Conservation (phyloP, 768 basidiomycete species). For the Holtermanniella nyarrowii region DNA sequence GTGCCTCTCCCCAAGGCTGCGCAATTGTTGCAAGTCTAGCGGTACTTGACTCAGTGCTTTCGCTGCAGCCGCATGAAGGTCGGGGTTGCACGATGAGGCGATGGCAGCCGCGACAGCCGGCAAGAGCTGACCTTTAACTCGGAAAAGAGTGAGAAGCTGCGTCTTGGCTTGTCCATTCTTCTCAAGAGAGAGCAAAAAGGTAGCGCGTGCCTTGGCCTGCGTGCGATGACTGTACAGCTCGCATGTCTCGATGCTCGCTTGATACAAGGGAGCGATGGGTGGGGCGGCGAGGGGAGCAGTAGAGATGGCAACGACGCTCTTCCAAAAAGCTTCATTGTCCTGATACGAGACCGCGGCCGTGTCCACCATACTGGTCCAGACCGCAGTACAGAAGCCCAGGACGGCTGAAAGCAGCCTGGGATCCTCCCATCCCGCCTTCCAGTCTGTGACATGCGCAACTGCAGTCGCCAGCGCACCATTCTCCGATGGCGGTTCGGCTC, state of each 20-base stretch:
- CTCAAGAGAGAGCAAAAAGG: constrained; percentile 56
- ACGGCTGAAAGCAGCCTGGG: constrained; percentile 65
- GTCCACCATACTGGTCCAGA: constrained; percentile 66
- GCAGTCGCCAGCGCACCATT: constrained; percentile 56
- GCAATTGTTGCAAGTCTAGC: constrained; percentile 53
- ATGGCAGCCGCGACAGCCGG: background rate
- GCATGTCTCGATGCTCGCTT: constrained; percentile 56
- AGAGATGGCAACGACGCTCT: constrained; percentile 54
- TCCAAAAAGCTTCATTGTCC: constrained; percentile 58
- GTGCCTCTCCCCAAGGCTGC: constrained; percentile 57
- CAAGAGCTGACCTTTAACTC: constrained; percentile 3
- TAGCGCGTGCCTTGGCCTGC: constrained; percentile 61
- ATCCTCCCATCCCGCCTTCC: constrained; percentile 65
- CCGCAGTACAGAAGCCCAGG: constrained; percentile 49
- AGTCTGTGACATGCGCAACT: constrained; percentile 54
- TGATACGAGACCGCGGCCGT: constrained; percentile 59
- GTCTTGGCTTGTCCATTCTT: background rate
- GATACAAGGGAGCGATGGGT: constrained; percentile 55
- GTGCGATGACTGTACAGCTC: constrained; percentile 56
- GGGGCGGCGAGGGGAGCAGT: constrained; percentile 62
- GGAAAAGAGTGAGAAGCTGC: constrained; percentile 4
- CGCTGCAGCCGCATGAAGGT: background rate
- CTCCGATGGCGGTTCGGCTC: constrained; percentile 42
- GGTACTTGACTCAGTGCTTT: constrained; percentile 29
- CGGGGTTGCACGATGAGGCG: background rate